These are phyloP conservation scores for Gleditsia sinensis DNA, from an alignment of 306 rosid genomes.

Conservation along the genomic window DNA sequence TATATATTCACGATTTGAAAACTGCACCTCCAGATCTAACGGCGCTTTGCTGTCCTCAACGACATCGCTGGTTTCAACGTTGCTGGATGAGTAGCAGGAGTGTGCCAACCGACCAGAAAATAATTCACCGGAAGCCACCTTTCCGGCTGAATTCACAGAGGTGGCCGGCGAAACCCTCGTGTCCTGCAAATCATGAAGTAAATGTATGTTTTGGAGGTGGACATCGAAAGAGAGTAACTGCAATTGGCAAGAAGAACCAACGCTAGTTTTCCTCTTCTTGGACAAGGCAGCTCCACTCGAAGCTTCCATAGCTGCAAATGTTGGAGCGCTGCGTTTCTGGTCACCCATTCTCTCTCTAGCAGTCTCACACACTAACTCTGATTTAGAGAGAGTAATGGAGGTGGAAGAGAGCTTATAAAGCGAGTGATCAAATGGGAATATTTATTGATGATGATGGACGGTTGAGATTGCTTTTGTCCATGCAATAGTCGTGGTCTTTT, in stretches of 20 bases:
- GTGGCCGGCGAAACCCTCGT: slow-evolving; percentile 27
- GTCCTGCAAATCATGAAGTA: too few relatives aligned
- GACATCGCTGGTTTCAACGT: slow-evolving; percentile 34
- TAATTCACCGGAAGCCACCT: slow-evolving; percentile 25
- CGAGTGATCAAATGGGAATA: slow-evolving; percentile 40
- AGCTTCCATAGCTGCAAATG: slow-evolving; percentile 37
- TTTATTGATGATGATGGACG: slow-evolving; percentile 38
- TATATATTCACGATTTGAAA: slow-evolving; percentile 20
- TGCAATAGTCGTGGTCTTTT: neutral
- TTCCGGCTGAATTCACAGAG: slow-evolving; percentile 30
- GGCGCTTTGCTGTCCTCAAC: slow-evolving; percentile 24
- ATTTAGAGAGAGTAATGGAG: neutral
- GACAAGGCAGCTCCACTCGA: slow-evolving; percentile 35
- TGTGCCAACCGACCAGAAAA: slow-evolving; percentile 37
- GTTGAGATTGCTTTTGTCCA: slow-evolving; percentile 39
- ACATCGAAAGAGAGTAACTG: slow-evolving; percentile 16
- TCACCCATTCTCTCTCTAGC: slow-evolving; percentile 47
- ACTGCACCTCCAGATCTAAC: slow-evolving; percentile 68
- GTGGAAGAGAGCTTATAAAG: slow-evolving; percentile 38
- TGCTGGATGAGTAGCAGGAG: slow-evolving; percentile 54
- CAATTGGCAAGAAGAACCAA: neutral
- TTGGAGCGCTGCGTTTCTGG: slow-evolving; percentile 51
- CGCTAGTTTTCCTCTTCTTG: slow-evolving; percentile 52
- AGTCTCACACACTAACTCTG: neutral
- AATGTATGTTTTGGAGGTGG: slow-evolving; percentile 12